Evolutionary conservation across 2,329 filamentous ascomycete genomes (phyloP).

Genomic region (Penicillium paneum): DNA sequence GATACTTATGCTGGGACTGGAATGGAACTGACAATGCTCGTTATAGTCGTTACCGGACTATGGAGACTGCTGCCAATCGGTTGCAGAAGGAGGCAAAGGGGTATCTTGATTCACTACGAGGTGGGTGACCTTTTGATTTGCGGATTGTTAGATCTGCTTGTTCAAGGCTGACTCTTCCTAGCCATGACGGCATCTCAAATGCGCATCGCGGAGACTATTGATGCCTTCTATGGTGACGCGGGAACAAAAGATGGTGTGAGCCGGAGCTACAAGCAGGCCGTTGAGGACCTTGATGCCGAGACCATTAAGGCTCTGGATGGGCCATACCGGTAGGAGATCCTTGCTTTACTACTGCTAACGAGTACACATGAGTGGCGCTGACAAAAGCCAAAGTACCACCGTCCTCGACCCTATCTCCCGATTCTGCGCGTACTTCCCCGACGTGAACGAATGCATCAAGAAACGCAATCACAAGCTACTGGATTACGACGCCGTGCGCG

Average conservation of each 20-base stretch:
- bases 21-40: constrained; percentile 20
- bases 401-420: constrained; percentile 92
- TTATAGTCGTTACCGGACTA: constrained; percentile 86
- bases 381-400: constrained; percentile 60
- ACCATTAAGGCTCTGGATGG: constrained; percentile 98
- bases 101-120: constrained; percentile 91
- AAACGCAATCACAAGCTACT: constrained; percentile 98
- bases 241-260: constrained; percentile 93
- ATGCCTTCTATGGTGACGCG: constrained; percentile 96
- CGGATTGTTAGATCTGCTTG: not conserved
- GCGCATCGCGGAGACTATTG: constrained; percentile 98
- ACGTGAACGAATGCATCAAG: constrained; percentile 99
- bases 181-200: constrained; percentile 99
- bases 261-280: constrained; percentile 95
- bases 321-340: constrained; percentile 67
- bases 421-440: constrained; percentile 97
- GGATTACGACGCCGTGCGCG: constrained; percentile 93
- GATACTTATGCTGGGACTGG: not conserved
- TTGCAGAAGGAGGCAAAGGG: constrained; percentile 98
- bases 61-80: constrained; percentile 89
- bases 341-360: not conserved
- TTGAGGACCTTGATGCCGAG: constrained; percentile 95
- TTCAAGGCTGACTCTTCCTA: constrained; percentile 33
- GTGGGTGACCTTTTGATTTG: constrained; percentile 44
- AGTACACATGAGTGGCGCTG: not conserved